Evolutionary conservation across 2,329 filamentous ascomycete species (phyloP).

Genomic region (Fusarium avenaceum): DNA sequence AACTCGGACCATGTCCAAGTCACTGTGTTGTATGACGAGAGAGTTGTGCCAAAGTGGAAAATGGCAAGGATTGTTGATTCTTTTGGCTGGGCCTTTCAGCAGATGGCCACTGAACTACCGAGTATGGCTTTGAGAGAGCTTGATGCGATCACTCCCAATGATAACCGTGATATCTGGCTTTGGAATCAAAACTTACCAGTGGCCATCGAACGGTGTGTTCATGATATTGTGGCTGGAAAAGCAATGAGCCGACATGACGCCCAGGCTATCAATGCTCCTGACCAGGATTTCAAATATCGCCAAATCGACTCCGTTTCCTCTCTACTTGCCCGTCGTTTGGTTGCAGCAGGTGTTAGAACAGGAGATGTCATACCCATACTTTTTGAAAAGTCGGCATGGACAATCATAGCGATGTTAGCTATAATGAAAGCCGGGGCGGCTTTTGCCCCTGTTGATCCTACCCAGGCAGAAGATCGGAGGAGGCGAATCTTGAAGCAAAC

Average conservation of each 20-base stretch:
- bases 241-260: background rate
- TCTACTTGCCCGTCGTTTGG: background rate
- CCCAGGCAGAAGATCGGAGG: background rate
- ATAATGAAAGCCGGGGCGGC: conserved; percentile 12
- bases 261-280: background rate
- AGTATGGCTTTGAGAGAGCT: background rate
- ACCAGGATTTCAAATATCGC: background rate
- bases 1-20: background rate
- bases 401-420: background rate
- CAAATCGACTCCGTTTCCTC: background rate
- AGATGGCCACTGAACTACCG: background rate
- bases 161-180: background rate
- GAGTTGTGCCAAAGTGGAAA: background rate
- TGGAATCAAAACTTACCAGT: background rate
- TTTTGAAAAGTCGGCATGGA: conserved; percentile 20
- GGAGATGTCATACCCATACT: background rate
- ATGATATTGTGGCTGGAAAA: background rate
- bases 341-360: too few relatives aligned
- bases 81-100: background rate
- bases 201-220: background rate
- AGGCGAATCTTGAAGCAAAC: background rate
- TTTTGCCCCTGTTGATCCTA: conserved; percentile 2
- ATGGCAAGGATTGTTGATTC: background rate
- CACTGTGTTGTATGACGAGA: background rate
- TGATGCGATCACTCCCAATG: background rate